Percentiles rank a stretch among this genome's conserved stretches.
phyloP scores from a whole-genome alignment of 140 eudicot genomes.

The Ambrosia hybrid region DNA sequence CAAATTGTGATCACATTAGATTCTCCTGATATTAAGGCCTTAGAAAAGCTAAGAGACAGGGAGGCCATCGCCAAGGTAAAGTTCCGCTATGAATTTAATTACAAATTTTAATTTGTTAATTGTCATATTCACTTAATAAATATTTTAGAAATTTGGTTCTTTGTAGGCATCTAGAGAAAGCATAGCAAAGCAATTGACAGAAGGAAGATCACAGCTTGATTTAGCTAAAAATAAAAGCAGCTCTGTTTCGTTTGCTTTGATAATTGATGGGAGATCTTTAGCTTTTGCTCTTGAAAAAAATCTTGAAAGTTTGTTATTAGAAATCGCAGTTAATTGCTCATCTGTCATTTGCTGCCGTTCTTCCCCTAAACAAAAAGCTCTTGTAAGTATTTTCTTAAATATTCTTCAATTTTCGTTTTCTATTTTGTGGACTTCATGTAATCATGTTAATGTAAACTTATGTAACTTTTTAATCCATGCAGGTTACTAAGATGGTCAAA shows the following conservation, averaged over 20 bases:
- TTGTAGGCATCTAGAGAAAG: constrained; percentile 77
- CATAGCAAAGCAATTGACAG: constrained; percentile 61
- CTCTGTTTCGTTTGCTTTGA: constrained; percentile 59
- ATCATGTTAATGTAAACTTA: constrained; percentile 34
- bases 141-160: constrained; percentile 19
- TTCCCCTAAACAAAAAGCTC: constrained; percentile 98
- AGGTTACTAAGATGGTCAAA: constrained; percentile 98
- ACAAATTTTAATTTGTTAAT: background rate
- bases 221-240: constrained; percentile 47
- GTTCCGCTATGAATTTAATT: constrained; percentile 6
- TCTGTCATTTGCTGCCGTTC: constrained; percentile 99
- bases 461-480: constrained; percentile 37
- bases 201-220: constrained; percentile 59
- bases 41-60: constrained; percentile 72
- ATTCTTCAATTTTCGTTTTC: background rate
- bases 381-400: constrained; percentile 48
- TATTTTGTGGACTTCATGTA: background rate
- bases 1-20: constrained; percentile 82
- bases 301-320: constrained; percentile 71
- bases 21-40: constrained; percentile 54
- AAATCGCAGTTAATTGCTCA: constrained; percentile 66
- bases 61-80: constrained; percentile 73
- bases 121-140: constrained; percentile 10
- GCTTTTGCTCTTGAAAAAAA: constrained; percentile 65
- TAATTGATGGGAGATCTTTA: constrained; percentile 90